Base-by-base conservation (phyloP, 306 rosid genomes). In the Coriaria nepalensis region DNA sequence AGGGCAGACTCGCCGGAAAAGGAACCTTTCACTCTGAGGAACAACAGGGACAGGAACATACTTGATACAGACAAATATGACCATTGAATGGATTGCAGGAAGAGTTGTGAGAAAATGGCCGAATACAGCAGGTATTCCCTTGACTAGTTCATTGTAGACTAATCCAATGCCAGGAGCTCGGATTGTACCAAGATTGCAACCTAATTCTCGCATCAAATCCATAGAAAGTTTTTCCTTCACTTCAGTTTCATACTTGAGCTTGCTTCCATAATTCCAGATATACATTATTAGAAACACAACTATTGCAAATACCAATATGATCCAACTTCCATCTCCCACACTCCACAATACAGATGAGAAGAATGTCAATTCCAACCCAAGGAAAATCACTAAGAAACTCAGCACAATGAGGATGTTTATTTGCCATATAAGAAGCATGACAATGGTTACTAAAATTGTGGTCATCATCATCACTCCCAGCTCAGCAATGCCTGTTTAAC, bases 391-490 rank as follows among this genome's bases (percentile, higher is more conserved):
- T 5, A 53, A n/a, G 34, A 87, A 87, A 68, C 59, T 63, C 50
- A 83, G 52, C 64, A 80, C 96, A 32, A 87, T 43, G 50, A 83
- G 10, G 39, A 87, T 78, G 67, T 76, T 81, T 64, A 78, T 76
- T 79, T 83, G 96, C 96, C 96, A 87, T 71, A 87, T 87, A 70
- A 87, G 96, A 57, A 87, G 93, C 96, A 87, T 87, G 47, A 87
- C 96, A 57, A 87, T 74, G 63, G 96, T 83, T 44, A 80, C 88
- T 66, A 87, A 70, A 52, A 78, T 56, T 37, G 96, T 83, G 12
- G 96, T 83, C 96, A 80, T 87, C 96, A 87, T 87, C 96, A 87
- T 87, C 59, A 87, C 81, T 65, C 96, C 96, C 67, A 87, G 67
- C 83, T 87, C 96, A 60, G 96, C 96, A 63, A 83, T 83, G 58